Percentiles rank a stretch among this genome's conserved stretches.
phyloP scores from a whole-genome alignment of 441 rosid genomes.

The Brassica balearica region DNA sequence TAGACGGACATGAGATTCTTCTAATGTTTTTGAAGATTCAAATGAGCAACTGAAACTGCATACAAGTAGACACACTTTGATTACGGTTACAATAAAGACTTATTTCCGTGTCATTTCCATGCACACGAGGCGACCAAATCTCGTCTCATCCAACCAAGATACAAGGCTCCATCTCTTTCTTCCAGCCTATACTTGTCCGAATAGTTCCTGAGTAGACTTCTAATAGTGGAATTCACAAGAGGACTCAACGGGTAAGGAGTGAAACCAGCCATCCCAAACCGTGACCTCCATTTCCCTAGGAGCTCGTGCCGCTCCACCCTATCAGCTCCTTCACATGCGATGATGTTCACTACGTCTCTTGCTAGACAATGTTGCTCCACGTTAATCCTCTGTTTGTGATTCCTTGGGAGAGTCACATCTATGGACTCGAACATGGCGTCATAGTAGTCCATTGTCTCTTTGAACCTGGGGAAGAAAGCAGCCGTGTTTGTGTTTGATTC shows the following conservation, averaged over 20 bases:
- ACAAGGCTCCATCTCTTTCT: constrained; percentile 78
- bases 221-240: constrained; percentile 68
- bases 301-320: constrained; percentile 87
- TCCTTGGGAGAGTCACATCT: constrained; percentile 71
- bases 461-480: constrained; percentile 79
- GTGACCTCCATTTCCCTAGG: constrained; percentile 79
- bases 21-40: constrained; percentile 16
- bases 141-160: constrained; percentile 86
- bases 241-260: constrained; percentile 76
- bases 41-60: constrained; percentile 30
- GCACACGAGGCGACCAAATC: constrained; percentile 68
- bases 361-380: constrained; percentile 94
- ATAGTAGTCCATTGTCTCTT: constrained; percentile 76
- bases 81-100: constrained; percentile 12
- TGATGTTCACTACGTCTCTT: constrained; percentile 81
- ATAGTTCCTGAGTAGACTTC: constrained; percentile 65
- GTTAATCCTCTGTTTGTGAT: constrained; percentile 75
- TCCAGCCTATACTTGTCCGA: constrained; percentile 66
- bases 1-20: constrained; percentile 1
- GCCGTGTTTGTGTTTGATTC: constrained; percentile 96
- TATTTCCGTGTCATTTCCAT: constrained; percentile 36
- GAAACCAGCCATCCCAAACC: constrained; percentile 84
- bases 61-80: constrained; percentile 31
- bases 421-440: constrained; percentile 90
- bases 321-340: constrained; percentile 88